phyloP scores from a whole-genome alignment of 139 green algal species.

The Coelastrella sp. region DNA sequence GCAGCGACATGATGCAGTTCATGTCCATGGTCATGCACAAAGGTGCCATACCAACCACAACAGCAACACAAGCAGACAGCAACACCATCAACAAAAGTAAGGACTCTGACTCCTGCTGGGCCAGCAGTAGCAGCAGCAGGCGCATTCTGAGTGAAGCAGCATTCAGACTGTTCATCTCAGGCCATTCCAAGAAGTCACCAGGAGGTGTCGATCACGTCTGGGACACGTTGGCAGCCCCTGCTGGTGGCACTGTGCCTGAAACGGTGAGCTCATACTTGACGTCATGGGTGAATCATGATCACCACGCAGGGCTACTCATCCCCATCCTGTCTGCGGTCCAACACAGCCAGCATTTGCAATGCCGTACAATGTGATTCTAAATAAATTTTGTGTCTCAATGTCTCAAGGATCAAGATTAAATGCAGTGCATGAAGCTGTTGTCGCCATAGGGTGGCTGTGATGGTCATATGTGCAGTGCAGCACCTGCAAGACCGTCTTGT shows the following conservation, averaged over 20 bases:
- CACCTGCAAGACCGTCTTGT: not conserved
- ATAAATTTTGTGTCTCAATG: not conserved
- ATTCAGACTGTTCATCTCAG: not conserved
- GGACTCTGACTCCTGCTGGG: not conserved
- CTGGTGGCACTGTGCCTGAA: not conserved
- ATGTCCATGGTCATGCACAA: not conserved
- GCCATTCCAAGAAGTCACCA: not conserved
- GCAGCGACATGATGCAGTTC: not conserved
- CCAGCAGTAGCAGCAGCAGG: constrained; percentile 16
- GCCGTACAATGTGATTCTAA: not conserved
- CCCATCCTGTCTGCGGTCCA: not conserved
- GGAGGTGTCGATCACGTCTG: not conserved
- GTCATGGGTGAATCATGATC: not conserved
- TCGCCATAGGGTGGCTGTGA: not conserved
- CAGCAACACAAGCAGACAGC: not conserved
- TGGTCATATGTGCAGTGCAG: not conserved
- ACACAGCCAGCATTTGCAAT: not conserved
- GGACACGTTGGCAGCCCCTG: not conserved
- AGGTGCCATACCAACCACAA: not conserved
- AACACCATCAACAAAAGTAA: not conserved
- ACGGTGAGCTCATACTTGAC: not conserved
- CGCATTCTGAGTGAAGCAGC: not conserved
- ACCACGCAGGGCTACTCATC: not conserved
- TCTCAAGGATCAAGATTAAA: not conserved
- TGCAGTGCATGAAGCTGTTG: not conserved